Conservation (phyloP, 345 rosid species). For the Lumnitzera littorea region DNA sequence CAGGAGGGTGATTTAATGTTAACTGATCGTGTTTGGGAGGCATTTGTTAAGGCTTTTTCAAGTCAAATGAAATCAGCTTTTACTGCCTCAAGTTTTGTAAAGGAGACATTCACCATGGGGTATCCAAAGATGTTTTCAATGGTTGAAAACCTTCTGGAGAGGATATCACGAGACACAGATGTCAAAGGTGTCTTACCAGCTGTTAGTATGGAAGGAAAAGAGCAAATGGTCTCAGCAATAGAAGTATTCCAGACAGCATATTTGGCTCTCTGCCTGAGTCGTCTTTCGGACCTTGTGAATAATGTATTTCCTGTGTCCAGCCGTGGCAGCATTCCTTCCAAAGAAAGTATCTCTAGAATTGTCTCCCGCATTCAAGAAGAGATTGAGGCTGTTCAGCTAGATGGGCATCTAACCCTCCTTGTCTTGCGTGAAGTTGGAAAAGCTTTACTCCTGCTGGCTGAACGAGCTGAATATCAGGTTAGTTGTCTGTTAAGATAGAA, state of each 20-base stretch:
- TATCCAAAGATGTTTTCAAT: constrained; percentile 86
- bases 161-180: constrained; percentile 74
- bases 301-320: constrained; percentile 78
- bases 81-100: constrained; percentile 96
- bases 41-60: constrained; percentile 83
- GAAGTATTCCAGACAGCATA: constrained; percentile 89
- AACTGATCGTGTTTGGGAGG: constrained; percentile 96
- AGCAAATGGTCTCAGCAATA: constrained; percentile 70
- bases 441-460: constrained; percentile 67
- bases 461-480: constrained; percentile 97
- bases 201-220: constrained; percentile 63
- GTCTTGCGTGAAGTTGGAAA: constrained; percentile 85
- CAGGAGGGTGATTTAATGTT: constrained; percentile 80
- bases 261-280: constrained; percentile 66
- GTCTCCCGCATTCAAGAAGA: constrained; percentile 88
- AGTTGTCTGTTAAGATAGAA: neutral
- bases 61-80: constrained; percentile 92
- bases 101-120: constrained; percentile 83
- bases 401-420: constrained; percentile 83
- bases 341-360: constrained; percentile 75
- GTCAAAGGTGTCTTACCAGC: constrained; percentile 93
- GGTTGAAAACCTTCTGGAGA: constrained; percentile 80
- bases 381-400: constrained; percentile 84
- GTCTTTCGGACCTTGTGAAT: constrained; percentile 86
- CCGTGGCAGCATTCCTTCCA: constrained; percentile 92